These are phyloP conservation scores for Dillenia turbinata DNA, from an alignment of 164 flowering plant genomes.

Conservation along the genomic window DNA sequence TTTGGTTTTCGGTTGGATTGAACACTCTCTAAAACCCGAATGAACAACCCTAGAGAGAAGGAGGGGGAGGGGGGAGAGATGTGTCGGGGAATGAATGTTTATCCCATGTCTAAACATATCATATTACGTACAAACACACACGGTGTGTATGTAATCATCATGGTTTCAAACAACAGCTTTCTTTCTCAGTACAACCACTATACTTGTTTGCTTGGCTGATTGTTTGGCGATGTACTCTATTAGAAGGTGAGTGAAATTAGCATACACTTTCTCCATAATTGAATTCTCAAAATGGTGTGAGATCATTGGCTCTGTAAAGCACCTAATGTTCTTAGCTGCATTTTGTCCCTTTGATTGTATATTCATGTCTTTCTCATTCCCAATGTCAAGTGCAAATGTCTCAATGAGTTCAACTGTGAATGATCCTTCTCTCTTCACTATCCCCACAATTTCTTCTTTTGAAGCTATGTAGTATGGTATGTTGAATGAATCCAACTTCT, in stretches of 20 bases:
- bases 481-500: constrained; percentile 21
- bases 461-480: constrained; percentile 18
- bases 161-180: too few relatives aligned
- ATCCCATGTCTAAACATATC: too few relatives aligned
- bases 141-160: too few relatives aligned
- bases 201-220: too few relatives aligned
- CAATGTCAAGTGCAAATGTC: constrained; percentile 4
- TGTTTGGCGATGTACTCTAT: not conserved
- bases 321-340: constrained; percentile 4
- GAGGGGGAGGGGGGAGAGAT: too few relatives aligned
- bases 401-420: constrained; percentile 6
- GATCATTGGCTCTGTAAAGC: constrained; percentile 6
- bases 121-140: too few relatives aligned
- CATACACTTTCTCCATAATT: constrained; percentile 1
- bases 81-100: too few relatives aligned
- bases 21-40: too few relatives aligned
- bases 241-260: not conserved
- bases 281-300: constrained; percentile 6
- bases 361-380: not conserved
- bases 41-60: too few relatives aligned
- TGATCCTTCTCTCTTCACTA: constrained; percentile 19
- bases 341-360: not conserved
- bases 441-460: constrained; percentile 11
- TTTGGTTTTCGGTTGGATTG: too few relatives aligned
- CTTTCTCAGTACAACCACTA: too few relatives aligned